Base-by-base conservation (phyloP, 2,329 filamentous ascomycete genomes). In the Clonostachys rhizophaga region DNA sequence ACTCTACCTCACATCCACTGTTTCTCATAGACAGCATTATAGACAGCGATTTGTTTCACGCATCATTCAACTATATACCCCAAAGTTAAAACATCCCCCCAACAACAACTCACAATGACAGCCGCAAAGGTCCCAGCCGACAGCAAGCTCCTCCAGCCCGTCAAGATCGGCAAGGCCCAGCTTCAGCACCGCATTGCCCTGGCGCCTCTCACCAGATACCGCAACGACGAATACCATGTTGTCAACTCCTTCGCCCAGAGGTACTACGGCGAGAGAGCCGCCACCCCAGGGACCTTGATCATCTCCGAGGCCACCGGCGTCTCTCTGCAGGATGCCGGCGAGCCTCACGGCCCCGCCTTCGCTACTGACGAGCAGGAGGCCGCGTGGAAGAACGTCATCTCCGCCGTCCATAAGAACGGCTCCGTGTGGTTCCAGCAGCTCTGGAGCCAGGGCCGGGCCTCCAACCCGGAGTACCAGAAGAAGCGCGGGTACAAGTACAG, bases 331-430 rank as follows among this genome's bases (percentile, higher is more conserved):
- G 70, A 65, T 37, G 72, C 73, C 42, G 44, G 55, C 65, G 58
- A 70, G 33, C 35, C 14, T 13, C 34, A 51, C 42, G 71, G 74
- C 0, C 81, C 84, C 0, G 81, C 79, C 1, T 76, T 87, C 54
- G 83, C 70, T 54, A 74, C 63, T 40, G 61, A 71, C 1, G 70
- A 66, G 24, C 81, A 85, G 53, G 68, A 79, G 41, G 68, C 69
- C 1, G 76, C 69, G 0, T 87, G 83, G 84, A 76, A 72, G 16
- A 66, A 70, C 47, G 66, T 87, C 35, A 80, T 77, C 3, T 73
- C 79, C 43, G 78, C 74, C 2, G 81, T 87, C 2, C 84, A 87
- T 62, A 70, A 69, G 33, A 78, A 81, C 53, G 79, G 79, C 40
- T 73, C 71, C 37, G 76, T 71, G 54, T 79, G 84, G 50, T 85